Base-by-base conservation (phyloP, 495 filamentous ascomycete genomes). In the Pseudoneurospora amorphoporcata region DNA sequence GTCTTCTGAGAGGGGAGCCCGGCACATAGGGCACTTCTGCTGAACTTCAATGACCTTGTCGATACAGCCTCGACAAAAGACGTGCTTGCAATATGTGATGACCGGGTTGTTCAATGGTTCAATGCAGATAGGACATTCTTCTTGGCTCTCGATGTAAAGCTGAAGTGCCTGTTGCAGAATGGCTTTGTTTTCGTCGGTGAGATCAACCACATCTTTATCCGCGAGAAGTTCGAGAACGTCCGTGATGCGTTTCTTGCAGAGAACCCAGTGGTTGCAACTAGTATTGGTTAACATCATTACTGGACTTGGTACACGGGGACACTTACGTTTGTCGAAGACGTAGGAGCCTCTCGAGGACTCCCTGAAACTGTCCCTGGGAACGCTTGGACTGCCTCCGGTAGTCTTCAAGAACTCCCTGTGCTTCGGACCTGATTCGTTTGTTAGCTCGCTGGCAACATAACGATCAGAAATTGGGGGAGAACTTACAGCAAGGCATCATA, bases 31-130 rank as follows among this genome's bases (percentile, higher is more conserved):
- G 73, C 94, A 97, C 80, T 92, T 93, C 58, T 91, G 86, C 77
- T 96, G 92, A 23, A 88, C 85, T 68, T 92, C 88, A 71, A 98
- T 91, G 40, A 93, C 92, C 71, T 88, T 87, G 71, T 90, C 85
- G 73, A 97, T 94, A 78, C 94, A 97, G 32, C 83, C 82, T 35
- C 83, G 83, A 72, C 92, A 92, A 79, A 93, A 98, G 9, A 90
- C 83, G 80, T 98, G 94, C 39, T 92, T 94, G 81, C 94, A 98
- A 41, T 90, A 88, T 3, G 94, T 98, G 73, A 98, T 97, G 68
- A 95, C 88, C 0, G 94, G 94, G 32, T 88, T 83, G 10, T 89
- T 88, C 4, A 97, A 81, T 1, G 83, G 79, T 14, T 97, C 94
- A 8, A 95, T 85, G 79, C 94, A 98, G 61, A 98, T 87, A 3